Conservation (phyloP, 116 monocot species). For the Dioscorea cayenensis region DNA sequence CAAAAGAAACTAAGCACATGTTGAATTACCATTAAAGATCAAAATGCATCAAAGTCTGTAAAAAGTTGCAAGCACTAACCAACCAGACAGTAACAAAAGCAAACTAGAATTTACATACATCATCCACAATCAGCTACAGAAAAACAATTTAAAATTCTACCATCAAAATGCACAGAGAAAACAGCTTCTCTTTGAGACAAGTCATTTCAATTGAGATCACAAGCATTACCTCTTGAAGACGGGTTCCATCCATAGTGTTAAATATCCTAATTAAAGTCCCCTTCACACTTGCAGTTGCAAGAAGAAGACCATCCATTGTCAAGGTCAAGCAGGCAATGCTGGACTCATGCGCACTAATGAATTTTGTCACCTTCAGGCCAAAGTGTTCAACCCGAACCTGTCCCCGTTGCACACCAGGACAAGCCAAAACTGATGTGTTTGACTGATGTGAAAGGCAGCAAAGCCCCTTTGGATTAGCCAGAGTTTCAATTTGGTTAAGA, state of each 20-base stretch:
- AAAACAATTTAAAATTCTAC: too few relatives aligned
- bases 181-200: too few relatives aligned
- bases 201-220: too few relatives aligned
- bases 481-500: slow-evolving; percentile 38
- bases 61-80: too few relatives aligned
- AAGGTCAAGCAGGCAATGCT: slow-evolving; percentile 33
- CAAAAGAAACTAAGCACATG: too few relatives aligned
- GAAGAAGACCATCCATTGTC: slow-evolving; percentile 40
- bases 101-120: too few relatives aligned
- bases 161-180: too few relatives aligned
- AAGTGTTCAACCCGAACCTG: slow-evolving; percentile 40
- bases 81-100: too few relatives aligned
- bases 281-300: slow-evolving; percentile 49
- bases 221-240: slow-evolving; percentile 40
- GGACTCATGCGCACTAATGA: slow-evolving; percentile 46
- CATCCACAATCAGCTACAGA: too few relatives aligned
- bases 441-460: slow-evolving; percentile 37
- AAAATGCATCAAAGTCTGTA: too few relatives aligned
- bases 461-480: slow-evolving; percentile 41
- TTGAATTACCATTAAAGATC: too few relatives aligned
- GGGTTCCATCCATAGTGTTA: slow-evolving; percentile 53
- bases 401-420: slow-evolving; percentile 30
- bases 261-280: slow-evolving; percentile 42
- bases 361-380: slow-evolving; percentile 30
- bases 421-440: slow-evolving; percentile 34